Base-by-base conservation (phyloP, 257 asterid species). In the Przewalskia tangutica region DNA sequence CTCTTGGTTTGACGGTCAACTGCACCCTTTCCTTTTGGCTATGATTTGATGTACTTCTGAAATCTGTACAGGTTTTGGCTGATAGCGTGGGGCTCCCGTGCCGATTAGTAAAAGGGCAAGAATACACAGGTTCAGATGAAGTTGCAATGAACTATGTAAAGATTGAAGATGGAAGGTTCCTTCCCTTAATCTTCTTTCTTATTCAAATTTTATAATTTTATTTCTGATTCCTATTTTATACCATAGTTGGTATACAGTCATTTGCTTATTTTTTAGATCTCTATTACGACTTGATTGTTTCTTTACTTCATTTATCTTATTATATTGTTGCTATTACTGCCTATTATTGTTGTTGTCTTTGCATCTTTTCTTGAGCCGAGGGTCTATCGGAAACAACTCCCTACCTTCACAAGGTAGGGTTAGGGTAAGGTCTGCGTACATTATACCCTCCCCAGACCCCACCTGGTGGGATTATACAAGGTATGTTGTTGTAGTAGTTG, bases 131-230 rank as follows among this genome's bases (percentile, higher is more conserved):
- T 81, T 90, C 97, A 80, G 89, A 89, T 84, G 99, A 92, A 53
- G 99, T 93, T 86, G 99, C 97, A 62, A 91, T 95, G 89, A 92
- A 84, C 90, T 90, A 93, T 82, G 96, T 94, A 79, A 91, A 91
- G 90, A 82, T 90, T 81, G 93, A 50, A 75, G 80, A 86, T 86
- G 97, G 91, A 88, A 95, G 97, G 99, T 92, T 84, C 84, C 78
- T 85, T 78, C 81, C 16, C 38, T 59, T 64, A 11, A 56, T 50
- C 62, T 67, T 75, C 46, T 73, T 73, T 53, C 67, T 36, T 81
- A 81, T 51, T 68, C 65, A 48, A 77, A 66, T 44, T 78, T 80
- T 65, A 42, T 54, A 9, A 42, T 82, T 80, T 82, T 32, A 80
- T 75, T 50, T 46, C 13, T 5, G 9, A 20, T 75, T 75, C 62